Conservation (phyloP, 805 yeast genomes). For the Barnettozyma californica region DNA sequence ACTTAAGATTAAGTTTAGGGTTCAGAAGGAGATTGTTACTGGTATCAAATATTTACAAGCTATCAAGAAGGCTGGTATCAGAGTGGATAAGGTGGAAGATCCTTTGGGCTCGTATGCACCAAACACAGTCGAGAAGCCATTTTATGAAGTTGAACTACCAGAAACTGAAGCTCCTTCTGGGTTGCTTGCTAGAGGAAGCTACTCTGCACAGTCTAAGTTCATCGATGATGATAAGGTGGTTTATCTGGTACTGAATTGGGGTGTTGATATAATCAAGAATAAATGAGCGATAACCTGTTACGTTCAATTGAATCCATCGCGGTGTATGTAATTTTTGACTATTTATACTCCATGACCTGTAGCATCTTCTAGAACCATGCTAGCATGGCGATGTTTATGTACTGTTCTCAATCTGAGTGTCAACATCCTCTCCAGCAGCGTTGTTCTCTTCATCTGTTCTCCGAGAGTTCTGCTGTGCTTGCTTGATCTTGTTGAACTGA, state of each 20-base stretch:
- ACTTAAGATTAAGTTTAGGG: constrained; percentile 68
- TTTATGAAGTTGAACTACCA: constrained; percentile 54
- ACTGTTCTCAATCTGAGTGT: background rate
- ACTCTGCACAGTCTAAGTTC: constrained; percentile 75
- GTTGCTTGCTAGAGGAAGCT: constrained; percentile 79
- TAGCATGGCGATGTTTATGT: background rate
- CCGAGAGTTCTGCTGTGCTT: too few relatives aligned
- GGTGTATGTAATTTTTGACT: background rate
- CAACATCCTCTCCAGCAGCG: background rate
- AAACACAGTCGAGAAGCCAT: constrained; percentile 74
- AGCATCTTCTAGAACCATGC: background rate
- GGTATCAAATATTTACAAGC: constrained; percentile 83
- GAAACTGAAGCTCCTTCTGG: constrained; percentile 91
- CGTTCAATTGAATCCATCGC: background rate
- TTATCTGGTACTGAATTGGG: constrained; percentile 79
- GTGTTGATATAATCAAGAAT: constrained; percentile 71
- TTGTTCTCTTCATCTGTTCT: background rate
- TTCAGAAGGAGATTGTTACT: constrained; percentile 87
- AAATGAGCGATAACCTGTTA: constrained; percentile 10
- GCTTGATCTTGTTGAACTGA: background rate
- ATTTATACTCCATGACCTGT: background rate
- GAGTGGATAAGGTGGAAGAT: constrained; percentile 81
- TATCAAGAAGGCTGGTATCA: constrained; percentile 81
- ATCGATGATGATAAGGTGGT: constrained; percentile 78
- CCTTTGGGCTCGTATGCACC: constrained; percentile 92